Percentiles rank a stretch among this genome's conserved stretches.
Conservation (phyloP, 257 asterid genomes). For the Salvia miltiorrhiza region DNA sequence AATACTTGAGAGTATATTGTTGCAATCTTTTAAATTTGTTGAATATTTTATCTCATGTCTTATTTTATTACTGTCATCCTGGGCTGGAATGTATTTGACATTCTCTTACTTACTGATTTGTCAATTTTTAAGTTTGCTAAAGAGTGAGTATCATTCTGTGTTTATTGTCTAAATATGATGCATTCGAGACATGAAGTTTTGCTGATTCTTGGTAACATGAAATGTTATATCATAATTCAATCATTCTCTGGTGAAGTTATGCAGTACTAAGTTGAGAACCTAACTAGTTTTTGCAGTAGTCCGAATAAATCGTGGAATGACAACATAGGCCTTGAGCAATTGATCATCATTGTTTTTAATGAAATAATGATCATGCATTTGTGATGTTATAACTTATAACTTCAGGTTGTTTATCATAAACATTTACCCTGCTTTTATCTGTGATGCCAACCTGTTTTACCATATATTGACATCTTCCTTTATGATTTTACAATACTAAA, state of each 20-base stretch:
- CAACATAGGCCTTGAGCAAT: background rate
- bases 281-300: background rate
- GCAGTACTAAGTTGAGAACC: background rate
- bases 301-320: background rate
- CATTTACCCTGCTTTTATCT: background rate
- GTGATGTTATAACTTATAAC: background rate
- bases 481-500: background rate
- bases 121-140: background rate
- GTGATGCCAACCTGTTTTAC: background rate
- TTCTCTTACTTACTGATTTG: background rate
- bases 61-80: background rate
- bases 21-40: constrained; percentile 1
- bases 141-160: background rate
- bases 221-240: background rate
- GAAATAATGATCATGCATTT: background rate
- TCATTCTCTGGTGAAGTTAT: background rate
- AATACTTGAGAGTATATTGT: background rate
- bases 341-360: background rate
- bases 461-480: background rate
- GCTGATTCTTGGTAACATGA: background rate
- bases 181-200: background rate
- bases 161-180: background rate
- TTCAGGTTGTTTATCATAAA: background rate
- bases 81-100: background rate
- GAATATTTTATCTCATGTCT: background rate